Conservation (phyloP, 2,329 filamentous ascomycete species). For the Byssochlamys sp. region DNA sequence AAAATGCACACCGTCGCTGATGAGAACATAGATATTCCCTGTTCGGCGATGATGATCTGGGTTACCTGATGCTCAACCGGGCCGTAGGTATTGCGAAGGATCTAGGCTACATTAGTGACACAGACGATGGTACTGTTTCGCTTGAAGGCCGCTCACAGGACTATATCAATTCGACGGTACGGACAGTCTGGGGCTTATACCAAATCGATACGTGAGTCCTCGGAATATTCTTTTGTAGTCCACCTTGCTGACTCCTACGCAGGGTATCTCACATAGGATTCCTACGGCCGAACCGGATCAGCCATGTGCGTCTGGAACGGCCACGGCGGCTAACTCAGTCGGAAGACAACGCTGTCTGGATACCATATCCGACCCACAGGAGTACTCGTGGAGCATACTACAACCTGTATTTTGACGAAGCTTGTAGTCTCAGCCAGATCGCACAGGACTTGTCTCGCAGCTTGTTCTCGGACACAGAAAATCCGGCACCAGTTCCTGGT, state of each 20-base stretch:
- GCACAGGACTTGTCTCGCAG: slow-evolving; percentile 25
- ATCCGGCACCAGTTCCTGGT: neutral
- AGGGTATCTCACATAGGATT: slow-evolving; percentile 29
- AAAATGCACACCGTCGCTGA: neutral
- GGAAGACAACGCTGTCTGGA: slow-evolving; percentile 18
- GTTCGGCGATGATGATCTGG: slow-evolving; percentile 26
- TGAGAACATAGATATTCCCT: slow-evolving; percentile 22
- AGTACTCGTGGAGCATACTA: slow-evolving; percentile 17
- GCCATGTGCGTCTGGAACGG: slow-evolving; percentile 20
- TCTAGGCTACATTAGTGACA: slow-evolving; percentile 22
- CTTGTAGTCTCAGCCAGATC: slow-evolving; percentile 25
- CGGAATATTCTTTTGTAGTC: neutral
- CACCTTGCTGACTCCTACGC: neutral
- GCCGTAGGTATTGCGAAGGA: slow-evolving; percentile 25
- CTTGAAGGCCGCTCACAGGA: slow-evolving; percentile 18
- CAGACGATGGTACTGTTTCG: slow-evolving; percentile 11
- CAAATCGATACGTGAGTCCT: slow-evolving; percentile 29
- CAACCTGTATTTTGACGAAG: slow-evolving; percentile 25
- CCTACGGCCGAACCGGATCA: slow-evolving; percentile 25
- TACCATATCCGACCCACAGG: slow-evolving; percentile 25
- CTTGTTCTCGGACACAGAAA: slow-evolving; percentile 18
- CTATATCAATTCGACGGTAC: slow-evolving; percentile 20
- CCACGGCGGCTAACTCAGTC: slow-evolving; percentile 9
- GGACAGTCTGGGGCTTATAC: slow-evolving; percentile 30
- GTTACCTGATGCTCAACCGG: slow-evolving; percentile 28